A percentile compares a stretch with the other conserved stretches of the same genome.
phyloP scores from a whole-genome alignment of 1,284 basidiomycete species.

The Ceratobasidium sp. region DNA sequence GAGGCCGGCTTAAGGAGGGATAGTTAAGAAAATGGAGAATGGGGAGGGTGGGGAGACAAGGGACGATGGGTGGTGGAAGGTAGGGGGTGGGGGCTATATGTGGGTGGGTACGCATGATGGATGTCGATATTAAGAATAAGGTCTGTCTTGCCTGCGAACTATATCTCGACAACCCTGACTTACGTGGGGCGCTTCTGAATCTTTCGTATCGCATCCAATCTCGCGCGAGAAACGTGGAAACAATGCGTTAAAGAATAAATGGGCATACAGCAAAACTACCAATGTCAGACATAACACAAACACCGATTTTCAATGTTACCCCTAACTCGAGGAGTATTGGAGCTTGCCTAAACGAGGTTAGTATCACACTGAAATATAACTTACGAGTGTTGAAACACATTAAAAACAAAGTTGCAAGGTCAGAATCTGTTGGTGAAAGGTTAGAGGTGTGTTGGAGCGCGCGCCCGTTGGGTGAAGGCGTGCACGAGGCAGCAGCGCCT shows the following conservation, averaged over 20 bases:
- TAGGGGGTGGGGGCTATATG: neutral
- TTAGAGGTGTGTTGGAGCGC: conserved; percentile 1
- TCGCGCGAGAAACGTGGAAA: neutral
- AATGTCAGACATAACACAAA: neutral
- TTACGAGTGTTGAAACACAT: conserved; percentile 6
- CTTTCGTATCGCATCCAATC: neutral
- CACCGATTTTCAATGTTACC: neutral
- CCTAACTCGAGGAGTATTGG: neutral
- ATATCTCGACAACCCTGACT: neutral
- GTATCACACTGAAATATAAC: conserved; percentile 1
- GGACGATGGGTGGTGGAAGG: neutral
- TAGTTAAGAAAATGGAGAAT: neutral
- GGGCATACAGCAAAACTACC: neutral
- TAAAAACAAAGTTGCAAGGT: neutral
- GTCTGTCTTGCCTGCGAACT: neutral
- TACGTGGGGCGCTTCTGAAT: neutral
- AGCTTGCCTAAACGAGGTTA: conserved; percentile 13
- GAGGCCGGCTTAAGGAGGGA: neutral
- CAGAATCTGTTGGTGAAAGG: neutral
- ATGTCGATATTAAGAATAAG: neutral
- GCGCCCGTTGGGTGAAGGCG: neutral
- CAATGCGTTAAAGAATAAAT: neutral
- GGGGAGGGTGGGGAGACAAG: neutral
- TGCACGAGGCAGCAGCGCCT: neutral
- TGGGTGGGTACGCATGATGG: neutral